These are phyloP conservation scores for Ophiostoma ulmi DNA, from an alignment of 2,329 filamentous ascomycete species.

Conservation along the genomic window DNA sequence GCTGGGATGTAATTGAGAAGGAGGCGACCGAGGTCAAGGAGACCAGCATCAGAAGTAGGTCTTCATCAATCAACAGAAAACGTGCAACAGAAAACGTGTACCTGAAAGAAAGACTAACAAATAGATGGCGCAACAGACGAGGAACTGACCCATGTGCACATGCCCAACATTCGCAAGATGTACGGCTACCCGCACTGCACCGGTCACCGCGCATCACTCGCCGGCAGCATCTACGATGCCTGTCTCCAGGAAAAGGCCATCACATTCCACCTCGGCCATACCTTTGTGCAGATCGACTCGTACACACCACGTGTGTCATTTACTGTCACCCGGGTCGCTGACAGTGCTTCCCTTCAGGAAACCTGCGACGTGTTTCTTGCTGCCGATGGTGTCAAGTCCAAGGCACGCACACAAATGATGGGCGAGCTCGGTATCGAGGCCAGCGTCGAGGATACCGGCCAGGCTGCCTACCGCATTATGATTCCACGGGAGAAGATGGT, in stretches of 20 bases:
- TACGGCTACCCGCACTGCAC: conserved; percentile 65
- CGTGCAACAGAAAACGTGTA: too few relatives aligned
- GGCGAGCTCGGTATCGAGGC: conserved; percentile 46
- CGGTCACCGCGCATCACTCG: conserved; percentile 15
- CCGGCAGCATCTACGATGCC: not conserved
- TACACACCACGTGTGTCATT: not conserved
- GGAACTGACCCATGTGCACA: conserved; percentile 65
- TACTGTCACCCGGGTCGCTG: not conserved
- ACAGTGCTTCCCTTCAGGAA: not conserved
- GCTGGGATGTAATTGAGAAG: not conserved
- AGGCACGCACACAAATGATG: conserved; percentile 50
- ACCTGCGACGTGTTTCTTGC: not conserved
- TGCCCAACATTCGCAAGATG: conserved; percentile 43
- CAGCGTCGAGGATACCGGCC: conserved; percentile 56
- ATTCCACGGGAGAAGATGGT: conserved; percentile 62
- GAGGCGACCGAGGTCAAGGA: not conserved
- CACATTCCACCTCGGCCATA: not conserved
- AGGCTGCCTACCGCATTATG: conserved; percentile 77
- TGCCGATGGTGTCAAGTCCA: conserved; percentile 38
- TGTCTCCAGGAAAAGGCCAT: not conserved
- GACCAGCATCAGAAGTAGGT: not conserved
- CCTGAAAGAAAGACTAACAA: conserved; percentile 42
- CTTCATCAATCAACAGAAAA: too few relatives aligned
- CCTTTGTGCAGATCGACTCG: not conserved
- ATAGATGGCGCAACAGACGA: conserved; percentile 64